These are phyloP conservation scores for Solanum hybrid DNA, from an alignment of 305 asterid genomes.

Conservation along the genomic window DNA sequence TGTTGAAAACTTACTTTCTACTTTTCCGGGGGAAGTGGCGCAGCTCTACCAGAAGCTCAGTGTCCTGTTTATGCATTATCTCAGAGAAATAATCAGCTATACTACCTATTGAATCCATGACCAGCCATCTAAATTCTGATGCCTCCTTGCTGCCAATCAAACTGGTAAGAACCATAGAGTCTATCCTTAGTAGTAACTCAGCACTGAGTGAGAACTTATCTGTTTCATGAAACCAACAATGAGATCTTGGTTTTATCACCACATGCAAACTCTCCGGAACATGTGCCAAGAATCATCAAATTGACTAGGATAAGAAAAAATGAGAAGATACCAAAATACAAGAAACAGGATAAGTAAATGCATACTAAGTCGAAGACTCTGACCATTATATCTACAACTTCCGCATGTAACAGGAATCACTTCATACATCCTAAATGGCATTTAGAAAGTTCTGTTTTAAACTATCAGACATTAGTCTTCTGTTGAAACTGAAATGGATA, in stretches of 20 bases:
- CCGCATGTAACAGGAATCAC: not conserved
- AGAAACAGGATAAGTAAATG: not conserved
- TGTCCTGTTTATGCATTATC: slow-evolving; percentile 33
- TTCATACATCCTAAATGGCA: not conserved
- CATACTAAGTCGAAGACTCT: not conserved
- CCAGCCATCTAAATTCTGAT: slow-evolving; percentile 51
- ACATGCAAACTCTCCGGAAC: not conserved
- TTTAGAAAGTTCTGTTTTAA: not conserved
- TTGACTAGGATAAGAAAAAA: not conserved
- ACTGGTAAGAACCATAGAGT: slow-evolving; percentile 67
- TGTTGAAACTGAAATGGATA: not conserved
- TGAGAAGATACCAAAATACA: not conserved
- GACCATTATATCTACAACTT: not conserved
- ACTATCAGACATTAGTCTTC: not conserved
- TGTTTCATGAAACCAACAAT: slow-evolving; percentile 14
- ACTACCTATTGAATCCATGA: slow-evolving; percentile 43
- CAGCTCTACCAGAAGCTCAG: slow-evolving; percentile 55
- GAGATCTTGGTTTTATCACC: not conserved
- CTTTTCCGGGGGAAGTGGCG: slow-evolving; percentile 37
- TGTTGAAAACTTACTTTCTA: slow-evolving; percentile 32
- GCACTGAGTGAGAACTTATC: slow-evolving; percentile 47
- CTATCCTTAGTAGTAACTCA: slow-evolving; percentile 68
- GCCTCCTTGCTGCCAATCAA: slow-evolving; percentile 57
- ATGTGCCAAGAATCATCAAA: not conserved
- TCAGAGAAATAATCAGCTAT: slow-evolving; percentile 36